A percentile compares a stretch with the other conserved stretches of the same genome.
Conservation (phyloP, 2,329 filamentous ascomycete species). For the Westerdykella sp. region DNA sequence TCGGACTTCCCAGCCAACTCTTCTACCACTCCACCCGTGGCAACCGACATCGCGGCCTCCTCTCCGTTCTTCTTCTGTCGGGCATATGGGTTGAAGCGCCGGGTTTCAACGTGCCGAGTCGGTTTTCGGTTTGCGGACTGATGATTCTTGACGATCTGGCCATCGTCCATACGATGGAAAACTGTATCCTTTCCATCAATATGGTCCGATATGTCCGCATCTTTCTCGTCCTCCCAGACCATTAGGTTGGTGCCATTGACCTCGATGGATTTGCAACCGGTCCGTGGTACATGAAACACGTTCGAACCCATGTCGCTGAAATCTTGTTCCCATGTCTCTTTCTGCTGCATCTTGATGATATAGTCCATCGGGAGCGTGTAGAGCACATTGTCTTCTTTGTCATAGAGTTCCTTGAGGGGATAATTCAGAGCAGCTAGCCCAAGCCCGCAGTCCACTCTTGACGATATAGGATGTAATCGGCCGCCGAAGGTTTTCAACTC, state of each 20-base stretch:
- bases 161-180: conserved; percentile 35
- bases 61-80: conserved; percentile 21
- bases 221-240: conserved; percentile 38
- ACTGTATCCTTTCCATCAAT: conserved; percentile 31
- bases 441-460: conserved; percentile 35
- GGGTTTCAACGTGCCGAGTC: conserved; percentile 17
- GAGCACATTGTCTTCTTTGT: conserved; percentile 33
- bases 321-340: conserved; percentile 34
- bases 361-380: conserved; percentile 38
- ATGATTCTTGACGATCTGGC: conserved; percentile 34
- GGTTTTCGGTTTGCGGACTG: conserved; percentile 29
- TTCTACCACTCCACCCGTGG: conserved; percentile 18
- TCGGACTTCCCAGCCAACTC: conserved; percentile 1
- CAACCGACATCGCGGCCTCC: conserved; percentile 14
- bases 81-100: conserved; percentile 31
- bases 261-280: conserved; percentile 31
- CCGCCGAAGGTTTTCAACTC: conserved; percentile 37
- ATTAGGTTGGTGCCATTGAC: conserved; percentile 36
- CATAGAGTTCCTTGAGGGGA: conserved; percentile 31
- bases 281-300: conserved; percentile 35
- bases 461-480: conserved; percentile 34
- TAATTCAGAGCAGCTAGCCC: conserved; percentile 34
- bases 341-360: conserved; percentile 33
- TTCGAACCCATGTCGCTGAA: conserved; percentile 16
- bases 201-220: conserved; percentile 35